Conservation (phyloP, 2,329 filamentous ascomycete species). For the Aspergillus sp. region DNA sequence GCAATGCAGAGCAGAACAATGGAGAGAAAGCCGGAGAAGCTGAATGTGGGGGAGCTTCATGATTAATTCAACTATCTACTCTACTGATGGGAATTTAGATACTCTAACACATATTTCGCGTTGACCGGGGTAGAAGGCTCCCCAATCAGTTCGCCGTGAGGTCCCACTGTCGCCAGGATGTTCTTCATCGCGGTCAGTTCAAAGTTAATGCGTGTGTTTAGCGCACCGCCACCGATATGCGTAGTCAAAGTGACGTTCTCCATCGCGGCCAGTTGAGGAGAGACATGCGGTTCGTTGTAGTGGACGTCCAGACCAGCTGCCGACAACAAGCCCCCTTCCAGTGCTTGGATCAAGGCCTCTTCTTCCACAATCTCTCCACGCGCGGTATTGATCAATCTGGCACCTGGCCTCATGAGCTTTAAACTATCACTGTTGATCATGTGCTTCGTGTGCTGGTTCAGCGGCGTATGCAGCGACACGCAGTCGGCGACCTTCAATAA, state of each 20-base stretch:
- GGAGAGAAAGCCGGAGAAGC: not conserved
- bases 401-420: conserved; percentile 27
- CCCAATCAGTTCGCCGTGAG: not conserved
- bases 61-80: no score
- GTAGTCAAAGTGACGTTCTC: conserved; percentile 47
- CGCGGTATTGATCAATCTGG: conserved; percentile 54
- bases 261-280: conserved; percentile 40
- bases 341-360: conserved; percentile 47
- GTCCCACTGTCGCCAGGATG: conserved; percentile 21
- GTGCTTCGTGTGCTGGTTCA: conserved; percentile 2
- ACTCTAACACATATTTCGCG: not conserved
- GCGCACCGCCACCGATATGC: conserved; percentile 49
- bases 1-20: not conserved
- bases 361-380: conserved; percentile 55
- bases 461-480: conserved; percentile 1
- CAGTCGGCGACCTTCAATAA: conserved; percentile 1
- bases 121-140: conserved; percentile 5
- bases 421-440: not conserved
- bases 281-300: conserved; percentile 54
- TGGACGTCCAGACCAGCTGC: conserved; percentile 57
- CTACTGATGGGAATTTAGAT: not conserved
- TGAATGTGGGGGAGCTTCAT: no score
- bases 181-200: conserved; percentile 48
- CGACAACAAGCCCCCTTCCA: conserved; percentile 48
- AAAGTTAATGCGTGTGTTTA: conserved; percentile 50